Conservation (phyloP, 176 grass and related monocot species). For the Areca catechu region DNA sequence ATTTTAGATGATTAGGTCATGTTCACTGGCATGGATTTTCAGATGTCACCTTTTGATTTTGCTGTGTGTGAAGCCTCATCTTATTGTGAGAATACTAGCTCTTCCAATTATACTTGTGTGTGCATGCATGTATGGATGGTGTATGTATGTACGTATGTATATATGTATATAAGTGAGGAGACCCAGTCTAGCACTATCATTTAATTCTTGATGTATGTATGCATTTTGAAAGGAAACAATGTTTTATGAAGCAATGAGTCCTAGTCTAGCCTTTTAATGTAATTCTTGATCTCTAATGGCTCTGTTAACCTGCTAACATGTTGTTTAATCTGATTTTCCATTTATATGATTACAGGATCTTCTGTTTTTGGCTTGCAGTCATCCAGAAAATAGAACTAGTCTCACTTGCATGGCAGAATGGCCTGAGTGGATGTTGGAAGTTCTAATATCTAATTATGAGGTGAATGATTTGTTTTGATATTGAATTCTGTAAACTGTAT, state of each 20-base stretch:
- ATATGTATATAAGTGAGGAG: no score
- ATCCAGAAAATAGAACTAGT: constrained; percentile 83
- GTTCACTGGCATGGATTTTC: no score
- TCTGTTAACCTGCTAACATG: background rate
- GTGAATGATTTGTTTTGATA: constrained; percentile 30
- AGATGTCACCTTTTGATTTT: no score
- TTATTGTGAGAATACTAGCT: no score
- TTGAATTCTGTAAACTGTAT: background rate
- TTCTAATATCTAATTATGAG: constrained; percentile 95
- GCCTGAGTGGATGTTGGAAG: constrained; percentile 98
- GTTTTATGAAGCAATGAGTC: background rate
- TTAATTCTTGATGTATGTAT: no score
- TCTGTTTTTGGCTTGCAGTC: constrained; percentile 98
- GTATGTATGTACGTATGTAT: no score
- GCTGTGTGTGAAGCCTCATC: no score
- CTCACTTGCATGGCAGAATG: constrained; percentile 75
- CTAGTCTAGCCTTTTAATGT: background rate
- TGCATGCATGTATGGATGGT: no score
- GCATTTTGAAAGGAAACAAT: no score
- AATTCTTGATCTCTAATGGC: background rate
- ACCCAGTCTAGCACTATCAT: no score
- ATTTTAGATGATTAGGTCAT: no score
- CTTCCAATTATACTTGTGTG: no score
- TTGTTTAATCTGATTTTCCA: constrained; percentile 10
- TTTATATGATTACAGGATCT: constrained; percentile 77